These are phyloP conservation scores for Neoscytalidium dimidiatum DNA, from an alignment of 2,329 filamentous ascomycete species.

Conservation along the genomic window DNA sequence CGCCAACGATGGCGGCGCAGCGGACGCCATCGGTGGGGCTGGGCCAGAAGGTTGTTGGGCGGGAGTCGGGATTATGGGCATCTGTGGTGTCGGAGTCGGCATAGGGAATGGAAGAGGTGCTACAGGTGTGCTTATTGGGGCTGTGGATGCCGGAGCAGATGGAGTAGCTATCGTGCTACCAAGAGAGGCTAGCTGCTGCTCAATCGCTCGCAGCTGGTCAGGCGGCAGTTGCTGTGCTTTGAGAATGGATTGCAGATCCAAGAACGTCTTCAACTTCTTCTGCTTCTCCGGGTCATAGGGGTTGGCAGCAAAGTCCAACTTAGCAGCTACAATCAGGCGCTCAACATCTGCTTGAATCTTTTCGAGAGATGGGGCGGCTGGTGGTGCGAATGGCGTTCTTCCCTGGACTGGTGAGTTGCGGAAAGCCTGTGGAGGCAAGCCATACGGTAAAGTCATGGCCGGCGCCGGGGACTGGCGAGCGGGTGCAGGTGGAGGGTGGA, in stretches of 20 bases:
- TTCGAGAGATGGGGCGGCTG: conserved; percentile 55
- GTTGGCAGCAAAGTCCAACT: conserved; percentile 72
- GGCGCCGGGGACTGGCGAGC: conserved; percentile 35
- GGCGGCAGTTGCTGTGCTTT: conserved; percentile 75
- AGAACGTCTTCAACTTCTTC: conserved; percentile 78
- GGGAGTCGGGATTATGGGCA: conserved; percentile 27
- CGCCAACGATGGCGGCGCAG: conserved; percentile 25
- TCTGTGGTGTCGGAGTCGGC: conserved; percentile 29
- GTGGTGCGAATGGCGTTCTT: conserved; percentile 27
- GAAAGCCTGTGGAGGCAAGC: conserved; percentile 12
- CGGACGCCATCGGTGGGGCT: conserved; percentile 30
- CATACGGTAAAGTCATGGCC: conserved; percentile 25
- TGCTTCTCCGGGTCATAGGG: conserved; percentile 75
- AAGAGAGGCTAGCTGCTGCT: conserved; percentile 80
- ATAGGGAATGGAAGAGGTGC: conserved; percentile 28
- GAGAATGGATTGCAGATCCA: conserved; percentile 81
- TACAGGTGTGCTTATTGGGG: conserved; percentile 31
- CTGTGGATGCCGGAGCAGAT: conserved; percentile 25
- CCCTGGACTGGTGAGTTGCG: conserved; percentile 20
- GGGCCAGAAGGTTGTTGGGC: conserved; percentile 23
- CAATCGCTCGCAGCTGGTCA: conserved; percentile 81
- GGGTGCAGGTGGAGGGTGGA: conserved; percentile 28
- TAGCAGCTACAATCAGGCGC: conserved; percentile 71
- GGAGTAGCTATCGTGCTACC: conserved; percentile 33
- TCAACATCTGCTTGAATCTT: conserved; percentile 82